Evolutionary conservation across 2,329 filamentous ascomycete species (phyloP).

Genomic region (Aspergillus chevalieri): DNA sequence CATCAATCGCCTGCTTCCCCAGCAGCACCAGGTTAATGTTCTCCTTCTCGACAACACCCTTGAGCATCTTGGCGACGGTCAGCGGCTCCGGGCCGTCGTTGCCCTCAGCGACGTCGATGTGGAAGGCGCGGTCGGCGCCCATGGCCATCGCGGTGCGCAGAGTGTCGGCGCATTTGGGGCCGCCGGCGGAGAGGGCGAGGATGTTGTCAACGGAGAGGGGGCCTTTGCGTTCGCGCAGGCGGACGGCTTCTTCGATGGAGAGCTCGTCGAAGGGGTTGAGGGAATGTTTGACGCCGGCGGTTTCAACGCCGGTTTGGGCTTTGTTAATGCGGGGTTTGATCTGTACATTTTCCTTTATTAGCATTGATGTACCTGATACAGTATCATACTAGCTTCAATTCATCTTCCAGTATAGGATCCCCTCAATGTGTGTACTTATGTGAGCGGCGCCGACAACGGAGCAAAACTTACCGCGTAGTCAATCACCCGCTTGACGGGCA

Average conservation of each 20-base stretch:
- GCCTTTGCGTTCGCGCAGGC: slow-evolving; percentile 82
- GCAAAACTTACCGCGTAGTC: slow-evolving; percentile 66
- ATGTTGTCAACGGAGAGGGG: slow-evolving; percentile 81
- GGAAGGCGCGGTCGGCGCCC: slow-evolving; percentile 88
- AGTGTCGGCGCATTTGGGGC: slow-evolving; percentile 78
- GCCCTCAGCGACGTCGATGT: slow-evolving; percentile 72
- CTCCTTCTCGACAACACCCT: slow-evolving; percentile 72
- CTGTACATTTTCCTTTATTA: slow-evolving; percentile 29
- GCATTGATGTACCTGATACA: no score
- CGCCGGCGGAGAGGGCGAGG: slow-evolving; percentile 80
- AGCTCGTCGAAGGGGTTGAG: slow-evolving; percentile 99
- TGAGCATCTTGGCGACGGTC: slow-evolving; percentile 83
- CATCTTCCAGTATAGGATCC: neutral
- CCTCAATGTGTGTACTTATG: neutral
- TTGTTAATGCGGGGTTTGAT: slow-evolving; percentile 67
- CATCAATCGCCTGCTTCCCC: slow-evolving; percentile 97
- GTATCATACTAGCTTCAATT: neutral
- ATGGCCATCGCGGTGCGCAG: slow-evolving; percentile 97
- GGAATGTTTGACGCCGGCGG: slow-evolving; percentile 86
- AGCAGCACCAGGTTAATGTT: slow-evolving; percentile 86
- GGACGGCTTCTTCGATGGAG: slow-evolving; percentile 91
- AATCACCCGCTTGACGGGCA: slow-evolving; percentile 78
- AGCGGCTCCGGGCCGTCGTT: slow-evolving; percentile 74
- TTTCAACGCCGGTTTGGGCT: slow-evolving; percentile 79
- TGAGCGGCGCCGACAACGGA: slow-evolving; percentile 14